Percentiles rank a stretch among this genome's conserved stretches.
These are phyloP conservation scores for Rosa hybrid DNA, from an alignment of 331 rosid species.

Conservation along the genomic window DNA sequence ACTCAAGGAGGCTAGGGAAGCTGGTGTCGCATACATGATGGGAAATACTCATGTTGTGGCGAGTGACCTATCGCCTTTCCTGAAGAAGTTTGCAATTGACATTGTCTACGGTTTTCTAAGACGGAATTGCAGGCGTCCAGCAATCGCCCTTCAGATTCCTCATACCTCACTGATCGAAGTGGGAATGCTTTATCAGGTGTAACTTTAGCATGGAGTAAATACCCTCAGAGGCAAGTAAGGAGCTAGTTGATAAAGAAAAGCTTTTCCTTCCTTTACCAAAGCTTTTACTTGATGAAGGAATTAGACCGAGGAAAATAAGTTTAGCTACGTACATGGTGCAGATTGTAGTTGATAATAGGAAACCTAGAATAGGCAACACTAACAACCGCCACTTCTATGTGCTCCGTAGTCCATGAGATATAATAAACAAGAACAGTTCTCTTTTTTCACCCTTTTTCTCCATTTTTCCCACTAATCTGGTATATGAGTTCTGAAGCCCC, in stretches of 20 bases:
- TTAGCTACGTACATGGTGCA: not conserved
- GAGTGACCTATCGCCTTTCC: slow-evolving; percentile 25
- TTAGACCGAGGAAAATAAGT: not conserved
- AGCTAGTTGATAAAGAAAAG: not conserved
- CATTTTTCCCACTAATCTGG: not conserved
- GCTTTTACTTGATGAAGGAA: not conserved
- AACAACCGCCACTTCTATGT: not conserved
- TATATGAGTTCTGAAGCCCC: not conserved
- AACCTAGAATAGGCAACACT: not conserved
- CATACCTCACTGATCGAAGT: slow-evolving; percentile 38
- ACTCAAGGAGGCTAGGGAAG: slow-evolving; percentile 33
- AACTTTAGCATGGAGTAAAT: not conserved
- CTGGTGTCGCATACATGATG: slow-evolving; percentile 37
- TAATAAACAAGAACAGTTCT: not conserved
- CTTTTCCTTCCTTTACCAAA: not conserved
- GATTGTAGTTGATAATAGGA: slow-evolving; percentile 11
- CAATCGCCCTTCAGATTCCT: slow-evolving; percentile 33
- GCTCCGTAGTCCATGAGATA: not conserved
- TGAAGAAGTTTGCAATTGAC: slow-evolving; percentile 35
- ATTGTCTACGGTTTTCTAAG: slow-evolving; percentile 31
- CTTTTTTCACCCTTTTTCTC: no score
- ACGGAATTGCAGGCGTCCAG: slow-evolving; percentile 35
- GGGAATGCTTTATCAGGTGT: slow-evolving; percentile 35
- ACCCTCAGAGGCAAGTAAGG: not conserved
- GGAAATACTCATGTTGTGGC: slow-evolving; percentile 35